phyloP scores from a whole-genome alignment of 164 flowering plant genomes.

The Aristolochia contorta region DNA sequence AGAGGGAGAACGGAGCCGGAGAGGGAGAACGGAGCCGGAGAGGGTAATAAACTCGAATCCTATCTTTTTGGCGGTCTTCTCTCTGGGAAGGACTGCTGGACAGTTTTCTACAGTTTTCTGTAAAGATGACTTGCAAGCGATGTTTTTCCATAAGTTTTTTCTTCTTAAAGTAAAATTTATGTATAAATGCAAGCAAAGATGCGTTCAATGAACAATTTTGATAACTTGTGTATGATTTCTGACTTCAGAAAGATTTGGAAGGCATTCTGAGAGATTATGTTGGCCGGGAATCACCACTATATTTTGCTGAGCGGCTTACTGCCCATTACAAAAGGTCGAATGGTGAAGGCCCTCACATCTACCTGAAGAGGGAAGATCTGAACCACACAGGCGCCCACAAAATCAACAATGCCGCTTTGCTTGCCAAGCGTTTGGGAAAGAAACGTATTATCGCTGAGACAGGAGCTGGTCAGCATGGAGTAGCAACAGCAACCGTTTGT shows the following conservation, averaged over 20 bases:
- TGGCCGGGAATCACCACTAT: conserved; percentile 81
- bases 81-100: too few relatives aligned
- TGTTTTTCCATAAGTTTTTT: too few relatives aligned
- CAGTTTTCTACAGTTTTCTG: too few relatives aligned
- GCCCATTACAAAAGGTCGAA: conserved; percentile 61
- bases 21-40: too few relatives aligned
- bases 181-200: too few relatives aligned
- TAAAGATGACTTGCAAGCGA: too few relatives aligned
- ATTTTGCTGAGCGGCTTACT: conserved; percentile 70
- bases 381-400: conserved; percentile 93
- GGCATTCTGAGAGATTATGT: conserved; percentile 77
- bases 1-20: too few relatives aligned
- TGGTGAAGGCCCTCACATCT: conserved; percentile 69
- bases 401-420: conserved; percentile 77
- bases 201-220: too few relatives aligned
- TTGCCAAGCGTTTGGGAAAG: conserved; percentile 77
- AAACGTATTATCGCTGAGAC: conserved; percentile 76
- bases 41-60: too few relatives aligned
- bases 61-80: too few relatives aligned
- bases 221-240: too few relatives aligned
- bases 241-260: conserved; percentile 25
- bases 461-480: conserved; percentile 96
- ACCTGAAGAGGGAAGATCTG: conserved; percentile 78
- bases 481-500: conserved; percentile 88
- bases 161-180: too few relatives aligned